Conservation (phyloP, 2,329 filamentous ascomycete species). For the Zasmidium citrigriseum region DNA sequence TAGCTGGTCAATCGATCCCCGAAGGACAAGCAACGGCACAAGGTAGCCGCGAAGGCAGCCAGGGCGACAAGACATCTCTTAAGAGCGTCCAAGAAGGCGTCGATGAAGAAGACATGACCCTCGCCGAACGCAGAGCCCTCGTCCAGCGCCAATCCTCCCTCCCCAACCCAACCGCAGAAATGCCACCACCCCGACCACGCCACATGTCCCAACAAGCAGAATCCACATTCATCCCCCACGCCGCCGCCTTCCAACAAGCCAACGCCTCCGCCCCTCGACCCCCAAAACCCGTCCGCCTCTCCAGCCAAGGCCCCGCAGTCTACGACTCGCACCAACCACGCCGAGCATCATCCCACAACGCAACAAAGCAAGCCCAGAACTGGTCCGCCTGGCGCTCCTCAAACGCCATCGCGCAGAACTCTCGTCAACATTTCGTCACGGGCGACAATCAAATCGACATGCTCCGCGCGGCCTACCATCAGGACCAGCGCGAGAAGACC, state of each 20-base stretch:
- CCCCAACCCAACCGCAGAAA: neutral
- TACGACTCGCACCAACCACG: conserved; percentile 61
- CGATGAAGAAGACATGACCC: conserved; percentile 68
- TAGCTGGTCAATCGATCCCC: too few relatives aligned
- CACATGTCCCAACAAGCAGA: conserved; percentile 4
- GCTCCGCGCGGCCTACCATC: conserved; percentile 62
- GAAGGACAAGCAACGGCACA: conserved; percentile 4
- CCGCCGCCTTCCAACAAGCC: conserved; percentile 2
- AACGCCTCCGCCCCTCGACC: neutral
- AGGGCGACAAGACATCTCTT: conserved; percentile 15
- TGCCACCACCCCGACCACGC: neutral
- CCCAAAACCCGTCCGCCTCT: conserved; percentile 13
- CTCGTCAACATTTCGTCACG: conserved; percentile 24
- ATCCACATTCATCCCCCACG: conserved; percentile 2
- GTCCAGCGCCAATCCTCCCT: conserved; percentile 31
- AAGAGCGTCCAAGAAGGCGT: conserved; percentile 7
- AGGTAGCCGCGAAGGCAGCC: conserved; percentile 14
- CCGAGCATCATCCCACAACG: conserved; percentile 47
- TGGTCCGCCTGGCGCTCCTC: conserved; percentile 58
- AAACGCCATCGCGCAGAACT: conserved; percentile 48
- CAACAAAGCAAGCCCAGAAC: conserved; percentile 45
- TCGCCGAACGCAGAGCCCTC: conserved; percentile 61
- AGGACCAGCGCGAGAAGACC: conserved; percentile 49
- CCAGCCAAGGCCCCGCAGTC: conserved; percentile 7
- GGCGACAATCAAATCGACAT: conserved; percentile 44